Evolutionary conservation across 495 filamentous ascomycete genomes (phyloP), one percentile per base, ranked within the genome.

Genomic region (Aspergillus incahuasiensis): DNA sequence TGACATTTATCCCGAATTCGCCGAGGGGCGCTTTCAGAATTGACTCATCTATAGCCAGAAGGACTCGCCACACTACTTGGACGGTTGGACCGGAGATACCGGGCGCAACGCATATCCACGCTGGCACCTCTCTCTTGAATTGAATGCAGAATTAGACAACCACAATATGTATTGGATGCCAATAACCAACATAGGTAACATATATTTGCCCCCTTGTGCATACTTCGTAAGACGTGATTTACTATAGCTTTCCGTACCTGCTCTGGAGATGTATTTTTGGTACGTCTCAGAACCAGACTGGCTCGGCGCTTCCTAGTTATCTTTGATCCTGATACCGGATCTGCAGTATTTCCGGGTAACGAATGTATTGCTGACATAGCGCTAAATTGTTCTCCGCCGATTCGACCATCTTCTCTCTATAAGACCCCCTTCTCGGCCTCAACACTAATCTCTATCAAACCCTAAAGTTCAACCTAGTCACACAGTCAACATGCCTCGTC

Each of bases 401-500:
- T 52, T 49, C 55, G 35, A 20, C 46, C 20, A 48, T 67, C 68
- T 61, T 32, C 32, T 53, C 60, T 32, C 32, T 53, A 55, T 45
- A 59, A 53, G 39, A 49, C 6, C 30, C n/a, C 50, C 22, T n/a
- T 49, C 50, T 43, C 61, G 49, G 38, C 46, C 54, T 50, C 25
- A 28, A 52, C 35, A 51, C 43, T 55, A 52, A 54, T 53, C 55
- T 58, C 32, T 48, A 35, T 51, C 46, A 45, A 43, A 40, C 25
- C 24, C 30, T 21, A 52, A 18, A 22, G 21, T 12, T 51, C 50
- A 43, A 39, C 30, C 48, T 48, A 50, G 35, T 55, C 38, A 63
- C 50, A 66, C 58, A 57, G 55, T 54, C 70, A 81, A 69, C 56
- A 92, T 94, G 89, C 77, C 88, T 85, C 89, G 89, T 76, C 85